Evolutionary conservation across 2,329 filamentous ascomycete genomes (phyloP).

Genomic region (Ambrosiella xylebori): DNA sequence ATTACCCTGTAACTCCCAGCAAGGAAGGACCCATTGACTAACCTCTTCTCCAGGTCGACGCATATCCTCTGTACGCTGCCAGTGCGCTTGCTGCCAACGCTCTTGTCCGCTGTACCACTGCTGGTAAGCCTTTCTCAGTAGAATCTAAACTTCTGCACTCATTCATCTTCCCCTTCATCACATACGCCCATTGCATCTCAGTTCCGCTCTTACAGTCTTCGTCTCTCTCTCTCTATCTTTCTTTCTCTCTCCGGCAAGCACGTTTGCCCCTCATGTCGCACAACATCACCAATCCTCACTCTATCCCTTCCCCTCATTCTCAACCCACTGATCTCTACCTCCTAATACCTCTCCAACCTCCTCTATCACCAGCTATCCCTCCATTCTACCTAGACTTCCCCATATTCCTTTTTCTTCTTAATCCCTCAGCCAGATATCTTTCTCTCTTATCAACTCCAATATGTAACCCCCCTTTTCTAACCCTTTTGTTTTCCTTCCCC

Average conservation of each 20-base stretch:
- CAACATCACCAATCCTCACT: background rate
- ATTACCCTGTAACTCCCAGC: conserved; percentile 17
- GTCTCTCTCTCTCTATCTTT: background rate
- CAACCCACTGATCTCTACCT: background rate
- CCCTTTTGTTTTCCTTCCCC: background rate
- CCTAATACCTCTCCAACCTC: background rate
- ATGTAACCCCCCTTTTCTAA: background rate
- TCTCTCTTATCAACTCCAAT: background rate
- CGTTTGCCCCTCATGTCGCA: background rate
- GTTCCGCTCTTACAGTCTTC: background rate
- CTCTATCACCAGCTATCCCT: too few species aligned
- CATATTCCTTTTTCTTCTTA: background rate
- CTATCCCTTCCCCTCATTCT: background rate
- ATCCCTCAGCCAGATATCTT: background rate
- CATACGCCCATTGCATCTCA: background rate
- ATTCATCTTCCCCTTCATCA: background rate
- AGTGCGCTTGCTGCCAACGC: conserved; percentile 70
- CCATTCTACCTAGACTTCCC: too few species aligned
- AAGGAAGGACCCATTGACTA: background rate
- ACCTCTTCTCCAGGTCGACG: conserved; percentile 38
- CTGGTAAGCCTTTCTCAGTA: conserved; percentile 28
- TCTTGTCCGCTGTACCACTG: conserved; percentile 62
- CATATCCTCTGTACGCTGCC: conserved; percentile 59
- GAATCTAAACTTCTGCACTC: background rate
- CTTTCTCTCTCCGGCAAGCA: background rate